Conservation (phyloP, 257 asterid genomes). For the Sherardia arvensis region DNA sequence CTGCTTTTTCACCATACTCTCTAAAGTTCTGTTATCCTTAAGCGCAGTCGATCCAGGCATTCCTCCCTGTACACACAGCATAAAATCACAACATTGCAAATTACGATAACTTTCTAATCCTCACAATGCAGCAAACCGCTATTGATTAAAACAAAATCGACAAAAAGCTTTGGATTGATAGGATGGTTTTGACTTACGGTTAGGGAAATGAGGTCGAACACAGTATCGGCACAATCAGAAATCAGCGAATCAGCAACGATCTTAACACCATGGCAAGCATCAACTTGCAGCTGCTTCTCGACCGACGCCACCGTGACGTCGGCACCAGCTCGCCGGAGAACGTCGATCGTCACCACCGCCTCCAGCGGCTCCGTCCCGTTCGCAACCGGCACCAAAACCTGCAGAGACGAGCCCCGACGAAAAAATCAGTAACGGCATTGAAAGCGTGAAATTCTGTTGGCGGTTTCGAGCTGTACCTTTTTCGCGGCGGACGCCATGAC, state of each 20-base stretch:
- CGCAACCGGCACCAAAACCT: slow-evolving; percentile 98
- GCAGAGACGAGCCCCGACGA: slow-evolving; percentile 1
- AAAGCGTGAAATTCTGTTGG: not conserved
- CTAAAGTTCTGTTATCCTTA: slow-evolving; percentile 66
- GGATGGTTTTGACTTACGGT: slow-evolving; percentile 36
- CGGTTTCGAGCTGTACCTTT: slow-evolving; percentile 1
- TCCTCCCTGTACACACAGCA: slow-evolving; percentile 55
- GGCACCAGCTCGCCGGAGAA: slow-evolving; percentile 89
- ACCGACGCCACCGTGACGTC: slow-evolving; percentile 93
- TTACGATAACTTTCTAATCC: not conserved
- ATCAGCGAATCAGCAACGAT: slow-evolving; percentile 80
- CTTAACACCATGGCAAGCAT: slow-evolving; percentile 63
- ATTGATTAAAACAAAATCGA: not conserved
- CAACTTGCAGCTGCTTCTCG: slow-evolving; percentile 65
- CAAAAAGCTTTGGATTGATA: not conserved
- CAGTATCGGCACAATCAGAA: slow-evolving; percentile 56
- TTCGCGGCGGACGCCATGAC: slow-evolving; percentile 71
- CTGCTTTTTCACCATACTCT: slow-evolving; percentile 61
- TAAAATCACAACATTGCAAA: not conserved
- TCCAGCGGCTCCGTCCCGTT: slow-evolving; percentile 95
- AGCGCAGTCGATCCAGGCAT: slow-evolving; percentile 77
- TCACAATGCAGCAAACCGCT: no score
- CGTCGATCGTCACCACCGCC: slow-evolving; percentile 77
- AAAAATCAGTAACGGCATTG: not conserved
- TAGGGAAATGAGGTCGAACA: slow-evolving; percentile 76